Percentiles rank a stretch among this genome's conserved stretches.
Conservation (phyloP, 345 rosid genomes). For the Bretschneidera sinensis region DNA sequence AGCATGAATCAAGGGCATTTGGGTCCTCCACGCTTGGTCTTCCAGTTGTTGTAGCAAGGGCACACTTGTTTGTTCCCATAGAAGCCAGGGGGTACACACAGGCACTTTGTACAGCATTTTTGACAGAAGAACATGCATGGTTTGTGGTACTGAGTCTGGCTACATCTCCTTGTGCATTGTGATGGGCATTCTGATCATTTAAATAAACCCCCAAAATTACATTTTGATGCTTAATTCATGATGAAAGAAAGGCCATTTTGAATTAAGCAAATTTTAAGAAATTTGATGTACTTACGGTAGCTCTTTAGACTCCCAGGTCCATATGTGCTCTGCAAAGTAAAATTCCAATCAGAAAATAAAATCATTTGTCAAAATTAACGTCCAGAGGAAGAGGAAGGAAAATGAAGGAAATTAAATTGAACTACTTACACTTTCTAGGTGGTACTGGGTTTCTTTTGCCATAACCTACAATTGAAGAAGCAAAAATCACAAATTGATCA, state of each 20-base stretch:
- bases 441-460: slow-evolving; percentile 35
- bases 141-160: slow-evolving; percentile 55
- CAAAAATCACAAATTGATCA: background rate
- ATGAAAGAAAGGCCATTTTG: no score
- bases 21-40: slow-evolving; percentile 66
- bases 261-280: no score
- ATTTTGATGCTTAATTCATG: no score
- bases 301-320: slow-evolving; percentile 48
- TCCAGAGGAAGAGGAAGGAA: background rate
- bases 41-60: slow-evolving; percentile 73
- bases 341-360: slow-evolving; percentile 8
- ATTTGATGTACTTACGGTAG: no score
- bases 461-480: slow-evolving; percentile 22
- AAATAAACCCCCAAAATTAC: no score
- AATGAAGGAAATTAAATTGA: no score
- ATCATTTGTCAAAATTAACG: no score
- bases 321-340: slow-evolving; percentile 22
- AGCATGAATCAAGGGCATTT: slow-evolving; percentile 57
- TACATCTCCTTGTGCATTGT: slow-evolving; percentile 58
- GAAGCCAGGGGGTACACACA: slow-evolving; percentile 78
- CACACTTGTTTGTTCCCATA: slow-evolving; percentile 60
- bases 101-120: slow-evolving; percentile 69
- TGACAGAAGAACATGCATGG: slow-evolving; percentile 78
- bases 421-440: slow-evolving; percentile 38
- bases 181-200: slow-evolving; percentile 39